Conservation (phyloP, 192 early-diverging fungal species). For the Piromyces finnis region DNA sequence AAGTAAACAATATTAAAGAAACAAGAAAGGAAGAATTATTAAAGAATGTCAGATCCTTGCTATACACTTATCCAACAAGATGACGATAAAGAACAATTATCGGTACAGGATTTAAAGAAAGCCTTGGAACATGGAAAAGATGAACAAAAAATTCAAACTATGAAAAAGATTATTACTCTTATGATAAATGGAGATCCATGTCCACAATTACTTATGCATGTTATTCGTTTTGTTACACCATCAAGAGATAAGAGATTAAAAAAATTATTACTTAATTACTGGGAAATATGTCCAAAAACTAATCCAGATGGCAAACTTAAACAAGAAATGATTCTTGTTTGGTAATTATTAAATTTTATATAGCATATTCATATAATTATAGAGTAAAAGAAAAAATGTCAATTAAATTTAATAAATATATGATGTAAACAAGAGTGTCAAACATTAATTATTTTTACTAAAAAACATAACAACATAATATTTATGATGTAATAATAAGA, state of each 20-base stretch:
- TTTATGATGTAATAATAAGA: too few relatives aligned
- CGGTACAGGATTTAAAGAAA: slow-evolving; percentile 48
- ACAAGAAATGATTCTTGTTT: slow-evolving; percentile 89
- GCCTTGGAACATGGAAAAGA: slow-evolving; percentile 84
- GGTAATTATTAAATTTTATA: slow-evolving; percentile 25
- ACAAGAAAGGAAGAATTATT: not conserved
- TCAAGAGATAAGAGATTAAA: slow-evolving; percentile 90
- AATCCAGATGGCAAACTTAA: slow-evolving; percentile 80
- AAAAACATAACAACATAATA: too few relatives aligned
- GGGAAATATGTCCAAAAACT: slow-evolving; percentile 92
- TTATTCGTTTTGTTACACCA: slow-evolving; percentile 95
- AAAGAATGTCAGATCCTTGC: slow-evolving; percentile 1
- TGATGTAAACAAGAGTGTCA: too few relatives aligned
- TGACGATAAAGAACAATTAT: slow-evolving; percentile 45
- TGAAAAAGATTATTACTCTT: slow-evolving; percentile 77
- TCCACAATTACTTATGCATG: slow-evolving; percentile 80
- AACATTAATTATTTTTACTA: too few relatives aligned
- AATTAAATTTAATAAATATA: too few relatives aligned
- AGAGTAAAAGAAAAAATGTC: too few relatives aligned
- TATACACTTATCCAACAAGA: slow-evolving; percentile 1
- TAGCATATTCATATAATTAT: too few relatives aligned
- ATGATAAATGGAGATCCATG: slow-evolving; percentile 85
- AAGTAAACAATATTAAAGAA: not conserved
- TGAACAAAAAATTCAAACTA: slow-evolving; percentile 77
- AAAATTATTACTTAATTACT: slow-evolving; percentile 90